Evolutionary conservation across 257 asterid species (phyloP), one percentile per base, ranked within the genome.

Genomic region (Gentiana straminea): DNA sequence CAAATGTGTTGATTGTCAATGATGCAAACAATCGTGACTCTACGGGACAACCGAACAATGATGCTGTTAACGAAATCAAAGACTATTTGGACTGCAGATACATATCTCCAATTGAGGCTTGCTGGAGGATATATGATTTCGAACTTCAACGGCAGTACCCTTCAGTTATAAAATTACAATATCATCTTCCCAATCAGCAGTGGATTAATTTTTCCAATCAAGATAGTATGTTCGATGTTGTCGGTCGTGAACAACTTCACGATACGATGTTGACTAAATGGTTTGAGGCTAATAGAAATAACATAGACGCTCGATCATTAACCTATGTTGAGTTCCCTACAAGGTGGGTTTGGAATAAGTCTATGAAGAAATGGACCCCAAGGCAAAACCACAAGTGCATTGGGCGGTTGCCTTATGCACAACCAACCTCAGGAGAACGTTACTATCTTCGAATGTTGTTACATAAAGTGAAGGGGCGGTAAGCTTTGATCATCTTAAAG

Each of bases 91-190:
- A 51, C 24, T 51, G 54, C 24, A 8, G 10, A 3, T 51, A 51
- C 24, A 1, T 51, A 9, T 51, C 54, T 13, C 2, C 60, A 7
- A 54, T 63, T 43, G 60, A 63, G 35, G 52, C 60, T 11, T 52
- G 54, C 8, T 54, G 60, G 54, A 63, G 46, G n/a, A 63, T 54
- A n/a, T 63, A 10, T 43, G 34, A 63, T 1, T 63, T 63, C 35
- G 47, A 54, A 3, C 10, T 52, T 10, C 60, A 63, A 63, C 24
- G 54, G 9, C 61, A 53, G 1, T 32, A n/a, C 44, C 60, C 67
- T 1, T 13, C 47, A 24, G 46, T 63, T 6, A 5, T 46, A 50
- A 34, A 35, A 34, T 13, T 61, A 41, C 57, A 36, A 38, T 61
- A 13, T 61, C 65, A 61, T 49, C 6, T 61, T 1, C 46, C 34